Percentiles rank a stretch among this genome's conserved stretches.
Conservation (phyloP, 495 filamentous ascomycete species). For the Tuber microsphaerosporum region DNA sequence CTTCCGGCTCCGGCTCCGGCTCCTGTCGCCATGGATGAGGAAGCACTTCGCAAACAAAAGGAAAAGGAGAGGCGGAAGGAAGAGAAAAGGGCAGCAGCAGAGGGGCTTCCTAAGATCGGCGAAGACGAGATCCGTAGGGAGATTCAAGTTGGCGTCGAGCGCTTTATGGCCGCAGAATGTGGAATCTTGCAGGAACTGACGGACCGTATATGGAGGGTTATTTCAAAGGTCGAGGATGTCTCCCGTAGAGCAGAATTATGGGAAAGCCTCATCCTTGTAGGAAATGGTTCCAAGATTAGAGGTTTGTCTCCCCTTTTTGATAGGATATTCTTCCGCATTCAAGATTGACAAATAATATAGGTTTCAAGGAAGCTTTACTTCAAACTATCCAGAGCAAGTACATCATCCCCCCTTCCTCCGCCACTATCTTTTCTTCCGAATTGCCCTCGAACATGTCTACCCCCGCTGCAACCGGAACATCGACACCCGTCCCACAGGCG, state of each 20-base stretch:
- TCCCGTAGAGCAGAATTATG: conserved; percentile 76
- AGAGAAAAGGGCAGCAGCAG: conserved; percentile 46
- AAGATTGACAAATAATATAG: conserved; percentile 40
- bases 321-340: background rate
- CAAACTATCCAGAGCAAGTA: conserved; percentile 71
- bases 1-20: conserved; percentile 29
- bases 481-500: conserved; percentile 57
- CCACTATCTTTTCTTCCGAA: conserved; percentile 94
- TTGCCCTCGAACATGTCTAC: conserved; percentile 90
- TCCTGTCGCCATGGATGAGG: conserved; percentile 19
- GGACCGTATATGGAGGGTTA: conserved; percentile 69
- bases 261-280: conserved; percentile 81
- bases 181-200: conserved; percentile 71
- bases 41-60: conserved; percentile 20
- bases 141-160: conserved; percentile 78
- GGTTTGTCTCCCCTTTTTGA: conserved; percentile 47
- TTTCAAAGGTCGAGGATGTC: conserved; percentile 69
- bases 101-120: conserved; percentile 29
- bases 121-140: conserved; percentile 56
- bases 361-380: conserved; percentile 79
- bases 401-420: conserved; percentile 78
- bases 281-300: conserved; percentile 75
- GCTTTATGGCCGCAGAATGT: conserved; percentile 71
- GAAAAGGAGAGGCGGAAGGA: conserved; percentile 39
- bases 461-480: conserved; percentile 80